phyloP scores from a whole-genome alignment of 208 protist genomes.

The Crithidia brevicula region DNA sequence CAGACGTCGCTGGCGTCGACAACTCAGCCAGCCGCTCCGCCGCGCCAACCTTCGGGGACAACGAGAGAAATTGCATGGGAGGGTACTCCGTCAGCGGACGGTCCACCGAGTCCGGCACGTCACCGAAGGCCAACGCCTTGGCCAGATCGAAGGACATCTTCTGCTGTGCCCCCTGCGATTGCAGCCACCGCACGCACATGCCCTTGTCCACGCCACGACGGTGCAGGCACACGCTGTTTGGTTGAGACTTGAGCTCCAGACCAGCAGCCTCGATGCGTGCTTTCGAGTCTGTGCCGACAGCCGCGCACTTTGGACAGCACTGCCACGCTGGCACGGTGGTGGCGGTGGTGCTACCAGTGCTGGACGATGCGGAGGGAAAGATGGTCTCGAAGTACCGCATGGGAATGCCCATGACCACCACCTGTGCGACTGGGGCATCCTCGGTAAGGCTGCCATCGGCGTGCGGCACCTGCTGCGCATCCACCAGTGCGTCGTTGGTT shows the following conservation, averaged over 20 bases:
- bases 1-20: background rate
- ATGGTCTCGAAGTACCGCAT: conserved; percentile 39
- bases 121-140: conserved; percentile 49
- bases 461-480: conserved; percentile 43
- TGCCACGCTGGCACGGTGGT: conserved; percentile 16
- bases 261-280: conserved; percentile 29
- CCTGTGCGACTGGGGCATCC: conserved; percentile 33
- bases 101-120: conserved; percentile 58
- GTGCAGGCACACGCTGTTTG: conserved; percentile 67
- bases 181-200: conserved; percentile 54
- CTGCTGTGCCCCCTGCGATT: conserved; percentile 15
- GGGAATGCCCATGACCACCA: conserved; percentile 62
- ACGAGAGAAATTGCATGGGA: conserved; percentile 61
- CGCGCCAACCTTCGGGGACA: conserved; percentile 33
- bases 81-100: conserved; percentile 45
- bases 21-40: conserved; percentile 12
- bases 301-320: conserved; percentile 45
- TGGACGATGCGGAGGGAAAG: conserved; percentile 22
- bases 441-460: conserved; percentile 21
- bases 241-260: conserved; percentile 50
- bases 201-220: conserved; percentile 46
- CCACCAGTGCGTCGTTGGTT: conserved; percentile 55
- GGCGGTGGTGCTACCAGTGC: no score
- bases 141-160: conserved; percentile 30
- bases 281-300: conserved; percentile 8